Evolutionary conservation across 208 protist species (phyloP).

Genomic region (Endotrypanum monterogeii): DNA sequence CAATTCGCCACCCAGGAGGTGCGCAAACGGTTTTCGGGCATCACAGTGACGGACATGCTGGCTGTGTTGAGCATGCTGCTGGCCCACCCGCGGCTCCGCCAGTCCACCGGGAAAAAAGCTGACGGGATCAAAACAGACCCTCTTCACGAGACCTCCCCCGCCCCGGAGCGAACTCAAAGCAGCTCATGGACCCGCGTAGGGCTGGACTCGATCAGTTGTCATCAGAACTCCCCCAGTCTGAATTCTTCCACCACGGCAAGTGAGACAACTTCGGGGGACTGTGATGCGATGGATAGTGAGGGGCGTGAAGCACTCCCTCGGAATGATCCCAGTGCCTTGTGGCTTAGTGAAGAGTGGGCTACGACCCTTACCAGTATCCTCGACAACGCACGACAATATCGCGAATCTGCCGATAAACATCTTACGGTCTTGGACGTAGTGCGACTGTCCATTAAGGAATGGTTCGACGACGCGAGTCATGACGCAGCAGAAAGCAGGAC

Average conservation of each 20-base stretch:
- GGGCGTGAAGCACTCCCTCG: neutral
- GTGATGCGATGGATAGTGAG: conserved; percentile 11
- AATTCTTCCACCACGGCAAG: conserved; percentile 24
- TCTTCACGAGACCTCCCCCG: conserved; percentile 3
- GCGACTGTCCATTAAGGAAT: conserved; percentile 10
- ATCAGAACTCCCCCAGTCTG: conserved; percentile 9
- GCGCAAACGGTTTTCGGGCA: conserved; percentile 24
- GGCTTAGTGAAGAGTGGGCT: conserved; percentile 20
- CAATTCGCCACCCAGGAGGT: conserved; percentile 21
- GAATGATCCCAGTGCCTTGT: neutral
- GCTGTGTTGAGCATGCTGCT: conserved; percentile 12
- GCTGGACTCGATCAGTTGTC: conserved; percentile 1
- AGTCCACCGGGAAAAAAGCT: neutral
- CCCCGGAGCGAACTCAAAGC: neutral
- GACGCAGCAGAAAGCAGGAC: neutral
- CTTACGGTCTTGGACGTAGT: conserved; percentile 12
- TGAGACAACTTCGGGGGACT: conserved; percentile 22
- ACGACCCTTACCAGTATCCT: conserved; percentile 20
- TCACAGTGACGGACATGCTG: conserved; percentile 22
- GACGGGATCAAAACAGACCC: neutral
- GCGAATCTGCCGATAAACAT: conserved; percentile 7
- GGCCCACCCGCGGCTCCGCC: conserved; percentile 10
- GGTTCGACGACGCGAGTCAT: conserved; percentile 6
- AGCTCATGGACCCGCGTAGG: neutral
- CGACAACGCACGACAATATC: conserved; percentile 26